A percentile compares a stretch with the other conserved stretches of the same genome.
These are phyloP conservation scores for Plantago coronopus DNA, from an alignment of 305 asterid genomes.

Conservation along the genomic window DNA sequence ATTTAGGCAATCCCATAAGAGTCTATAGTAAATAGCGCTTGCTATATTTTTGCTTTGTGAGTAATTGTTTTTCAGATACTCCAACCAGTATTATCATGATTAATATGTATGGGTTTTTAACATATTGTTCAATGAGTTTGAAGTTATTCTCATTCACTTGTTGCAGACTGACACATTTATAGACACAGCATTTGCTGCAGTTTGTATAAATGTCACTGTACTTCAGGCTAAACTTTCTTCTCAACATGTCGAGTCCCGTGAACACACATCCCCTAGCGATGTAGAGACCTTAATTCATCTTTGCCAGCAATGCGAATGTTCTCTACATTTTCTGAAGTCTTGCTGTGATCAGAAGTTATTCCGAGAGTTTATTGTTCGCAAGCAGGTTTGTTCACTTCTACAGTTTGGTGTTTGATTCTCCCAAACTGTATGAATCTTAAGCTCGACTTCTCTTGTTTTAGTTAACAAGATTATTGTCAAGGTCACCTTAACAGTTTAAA, in stretches of 20 bases:
- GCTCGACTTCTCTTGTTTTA: too few species aligned
- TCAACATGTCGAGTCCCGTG: slow-evolving; percentile 45
- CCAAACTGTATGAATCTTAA: background rate
- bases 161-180: slow-evolving; percentile 87
- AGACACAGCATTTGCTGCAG: slow-evolving; percentile 83
- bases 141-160: slow-evolving; percentile 32
- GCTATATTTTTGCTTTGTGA: too few species aligned
- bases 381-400: slow-evolving; percentile 52
- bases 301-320: slow-evolving; percentile 96
- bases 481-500: too few species aligned
- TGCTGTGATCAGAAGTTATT: slow-evolving; percentile 83
- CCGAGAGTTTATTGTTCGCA: slow-evolving; percentile 79
- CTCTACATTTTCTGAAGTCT: slow-evolving; percentile 83
- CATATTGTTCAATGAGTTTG: slow-evolving; percentile 9
- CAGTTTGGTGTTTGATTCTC: slow-evolving; percentile 3
- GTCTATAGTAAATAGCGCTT: too few species aligned
- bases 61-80: slow-evolving; percentile 13
- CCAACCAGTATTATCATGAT: slow-evolving; percentile 1
- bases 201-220: slow-evolving; percentile 61
- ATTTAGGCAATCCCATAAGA: background rate
- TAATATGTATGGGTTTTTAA: background rate
- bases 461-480: too few species aligned
- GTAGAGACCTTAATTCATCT: slow-evolving; percentile 73
- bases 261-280: slow-evolving; percentile 42
- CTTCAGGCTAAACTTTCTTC: slow-evolving; percentile 68